A percentile compares a stretch with the other conserved stretches of the same genome.
Evolutionary conservation across 495 filamentous ascomycete species (phyloP).

Genomic region (Clohesyomyces aquaticus): DNA sequence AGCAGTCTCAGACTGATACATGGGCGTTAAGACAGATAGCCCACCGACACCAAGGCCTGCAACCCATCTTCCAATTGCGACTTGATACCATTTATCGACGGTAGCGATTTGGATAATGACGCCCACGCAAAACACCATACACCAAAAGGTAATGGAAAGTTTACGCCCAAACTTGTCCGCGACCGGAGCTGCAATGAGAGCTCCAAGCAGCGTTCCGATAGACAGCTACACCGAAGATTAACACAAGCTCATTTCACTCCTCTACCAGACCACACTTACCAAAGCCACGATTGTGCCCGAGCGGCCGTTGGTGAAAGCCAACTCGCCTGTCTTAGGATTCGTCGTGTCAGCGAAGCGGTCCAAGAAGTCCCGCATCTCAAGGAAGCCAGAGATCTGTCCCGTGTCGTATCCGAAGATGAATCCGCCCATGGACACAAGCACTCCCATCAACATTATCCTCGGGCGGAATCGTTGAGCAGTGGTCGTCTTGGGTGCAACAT

Average conservation of each 20-base stretch:
- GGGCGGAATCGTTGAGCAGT: conserved; percentile 28
- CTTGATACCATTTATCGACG: conserved; percentile 33
- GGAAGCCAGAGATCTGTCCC: conserved; percentile 50
- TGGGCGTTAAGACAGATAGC: conserved; percentile 68
- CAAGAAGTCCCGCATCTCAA: conserved; percentile 40
- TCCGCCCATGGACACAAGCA: conserved; percentile 43
- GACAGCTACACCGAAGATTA: conserved; percentile 19
- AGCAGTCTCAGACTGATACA: conserved; percentile 75
- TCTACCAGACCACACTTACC: not conserved
- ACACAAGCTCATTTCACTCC: not conserved
- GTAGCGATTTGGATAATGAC: conserved; percentile 42
- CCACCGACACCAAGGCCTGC: conserved; percentile 83
- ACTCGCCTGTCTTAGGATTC: conserved; percentile 9
- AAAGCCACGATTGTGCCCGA: conserved; percentile 33
- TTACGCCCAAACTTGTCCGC: conserved; percentile 39
- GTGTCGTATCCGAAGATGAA: conserved; percentile 52
- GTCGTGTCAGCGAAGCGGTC: conserved; percentile 28
- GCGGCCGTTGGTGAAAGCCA: conserved; percentile 22
- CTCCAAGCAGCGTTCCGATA: conserved; percentile 39
- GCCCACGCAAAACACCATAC: conserved; percentile 39
- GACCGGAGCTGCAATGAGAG: conserved; percentile 35
- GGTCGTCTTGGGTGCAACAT: no score
- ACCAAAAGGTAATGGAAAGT: conserved; percentile 31
- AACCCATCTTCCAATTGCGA: conserved; percentile 68
- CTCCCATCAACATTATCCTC: conserved; percentile 21